phyloP scores from a whole-genome alignment of 495 filamentous ascomycete species.

The Acidomyces sp. region DNA sequence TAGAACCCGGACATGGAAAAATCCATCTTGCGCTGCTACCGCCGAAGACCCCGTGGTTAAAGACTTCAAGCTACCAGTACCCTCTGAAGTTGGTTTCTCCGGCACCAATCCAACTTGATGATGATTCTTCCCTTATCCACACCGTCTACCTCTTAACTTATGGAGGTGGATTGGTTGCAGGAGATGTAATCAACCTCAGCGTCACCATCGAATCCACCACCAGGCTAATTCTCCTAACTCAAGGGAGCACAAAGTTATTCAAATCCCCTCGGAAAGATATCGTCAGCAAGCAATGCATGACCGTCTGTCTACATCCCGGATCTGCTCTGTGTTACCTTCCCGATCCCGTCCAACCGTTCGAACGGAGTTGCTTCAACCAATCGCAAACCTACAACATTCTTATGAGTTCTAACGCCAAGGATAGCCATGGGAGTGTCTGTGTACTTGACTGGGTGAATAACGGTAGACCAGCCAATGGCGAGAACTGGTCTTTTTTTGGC shows the following conservation, averaged over 20 bases:
- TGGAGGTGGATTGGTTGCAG: slow-evolving; percentile 80
- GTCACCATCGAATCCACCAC: slow-evolving; percentile 51
- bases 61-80: slow-evolving; percentile 73
- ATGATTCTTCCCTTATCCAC: slow-evolving; percentile 41
- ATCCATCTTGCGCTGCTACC: slow-evolving; percentile 63
- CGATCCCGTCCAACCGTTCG: slow-evolving; percentile 85
- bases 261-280: slow-evolving; percentile 41
- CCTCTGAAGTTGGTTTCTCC: slow-evolving; percentile 83
- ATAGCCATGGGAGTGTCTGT: slow-evolving; percentile 50
- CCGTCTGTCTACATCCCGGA: slow-evolving; percentile 44
- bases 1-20: slow-evolving; percentile 60
- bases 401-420: background rate
- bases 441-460: slow-evolving; percentile 87
- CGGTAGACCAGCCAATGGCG: slow-evolving; percentile 74
- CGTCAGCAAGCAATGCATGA: slow-evolving; percentile 48
- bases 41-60: slow-evolving; percentile 55
- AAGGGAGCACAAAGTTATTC: slow-evolving; percentile 95
- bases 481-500: slow-evolving; percentile 66
- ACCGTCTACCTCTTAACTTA: slow-evolving; percentile 81
- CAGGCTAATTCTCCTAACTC: slow-evolving; percentile 72
- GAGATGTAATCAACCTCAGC: slow-evolving; percentile 63
- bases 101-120: slow-evolving; percentile 24
- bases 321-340: slow-evolving; percentile 81
- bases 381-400: slow-evolving; percentile 58
- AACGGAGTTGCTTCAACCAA: slow-evolving; percentile 66